A percentile compares a stretch with the other conserved stretches of the same genome.
Conservation (phyloP, 164 flowering plant genomes). For the Annona squamosa region DNA sequence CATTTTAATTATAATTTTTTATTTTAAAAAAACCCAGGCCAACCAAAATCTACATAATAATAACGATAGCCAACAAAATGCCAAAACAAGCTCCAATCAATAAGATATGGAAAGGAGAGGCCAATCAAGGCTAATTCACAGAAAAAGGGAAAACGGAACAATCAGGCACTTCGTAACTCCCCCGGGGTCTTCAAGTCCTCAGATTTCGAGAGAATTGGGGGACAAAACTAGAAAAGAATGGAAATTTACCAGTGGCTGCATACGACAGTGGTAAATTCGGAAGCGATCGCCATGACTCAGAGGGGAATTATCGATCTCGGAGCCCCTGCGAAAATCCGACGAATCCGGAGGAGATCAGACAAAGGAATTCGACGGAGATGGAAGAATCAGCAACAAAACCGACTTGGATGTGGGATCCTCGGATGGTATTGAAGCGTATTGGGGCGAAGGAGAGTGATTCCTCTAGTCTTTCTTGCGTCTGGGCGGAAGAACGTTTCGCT, state of each 20-base stretch:
- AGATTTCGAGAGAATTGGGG: neutral
- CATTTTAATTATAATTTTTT: no score
- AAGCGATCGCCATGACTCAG: constrained; percentile 32
- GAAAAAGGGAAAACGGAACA: neutral
- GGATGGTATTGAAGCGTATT: neutral
- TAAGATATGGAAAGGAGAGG: neutral
- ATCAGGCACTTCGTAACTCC: neutral
- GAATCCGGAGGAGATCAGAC: neutral
- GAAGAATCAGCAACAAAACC: neutral
- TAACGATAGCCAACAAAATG: neutral
- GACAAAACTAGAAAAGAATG: neutral
- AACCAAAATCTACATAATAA: neutral
- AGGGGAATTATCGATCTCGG: neutral
- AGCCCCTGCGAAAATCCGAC: neutral
- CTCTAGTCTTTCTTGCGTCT: no score
- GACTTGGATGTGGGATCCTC: neutral
- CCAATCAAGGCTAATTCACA: neutral
- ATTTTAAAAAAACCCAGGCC: neutral
- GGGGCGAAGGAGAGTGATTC: neutral
- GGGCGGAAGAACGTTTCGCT: no score
- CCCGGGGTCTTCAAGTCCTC: neutral
- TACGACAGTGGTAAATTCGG: constrained; percentile 37
- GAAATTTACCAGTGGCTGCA: constrained; percentile 63
- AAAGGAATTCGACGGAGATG: neutral
- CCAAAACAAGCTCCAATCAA: neutral